These are phyloP conservation scores for Colletotrichum scovillei DNA, from an alignment of 2,329 filamentous ascomycete genomes.

Conservation along the genomic window DNA sequence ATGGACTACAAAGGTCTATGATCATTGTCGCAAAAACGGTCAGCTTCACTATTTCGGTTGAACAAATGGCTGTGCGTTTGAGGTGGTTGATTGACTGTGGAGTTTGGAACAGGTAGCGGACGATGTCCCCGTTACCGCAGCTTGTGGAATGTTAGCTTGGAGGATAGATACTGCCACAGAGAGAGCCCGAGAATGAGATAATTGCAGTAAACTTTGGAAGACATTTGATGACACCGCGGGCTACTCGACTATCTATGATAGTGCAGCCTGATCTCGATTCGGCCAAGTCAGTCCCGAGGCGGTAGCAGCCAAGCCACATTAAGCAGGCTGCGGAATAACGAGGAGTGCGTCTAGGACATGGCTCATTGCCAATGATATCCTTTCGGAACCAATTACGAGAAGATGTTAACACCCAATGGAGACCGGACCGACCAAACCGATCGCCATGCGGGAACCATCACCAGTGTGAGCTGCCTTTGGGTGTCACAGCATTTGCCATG, in stretches of 20 bases:
- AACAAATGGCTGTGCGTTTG: background rate
- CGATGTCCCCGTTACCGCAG: background rate
- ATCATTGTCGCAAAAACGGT: constrained; percentile 12
- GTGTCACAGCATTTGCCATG: background rate
- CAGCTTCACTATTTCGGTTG: constrained; percentile 4
- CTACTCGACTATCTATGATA: background rate
- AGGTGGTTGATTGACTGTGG: background rate
- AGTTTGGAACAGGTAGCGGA: background rate
- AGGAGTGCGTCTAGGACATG: background rate
- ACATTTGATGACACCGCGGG: background rate
- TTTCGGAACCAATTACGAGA: too few relatives aligned
- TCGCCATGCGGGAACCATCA: too few relatives aligned
- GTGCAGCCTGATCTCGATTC: background rate
- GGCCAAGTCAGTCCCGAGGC: background rate
- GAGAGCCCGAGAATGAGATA: background rate
- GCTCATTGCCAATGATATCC: background rate
- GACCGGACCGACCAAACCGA: background rate
- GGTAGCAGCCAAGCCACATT: background rate
- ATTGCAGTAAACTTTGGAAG: background rate
- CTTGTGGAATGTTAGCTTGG: background rate
- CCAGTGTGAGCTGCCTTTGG: background rate
- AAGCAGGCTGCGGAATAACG: background rate
- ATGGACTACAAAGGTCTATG: constrained; percentile 28
- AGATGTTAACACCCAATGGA: background rate
- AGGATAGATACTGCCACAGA: background rate